Base-by-base conservation (phyloP, 2,329 filamentous ascomycete species). In the Trichoderma semiorbis region DNA sequence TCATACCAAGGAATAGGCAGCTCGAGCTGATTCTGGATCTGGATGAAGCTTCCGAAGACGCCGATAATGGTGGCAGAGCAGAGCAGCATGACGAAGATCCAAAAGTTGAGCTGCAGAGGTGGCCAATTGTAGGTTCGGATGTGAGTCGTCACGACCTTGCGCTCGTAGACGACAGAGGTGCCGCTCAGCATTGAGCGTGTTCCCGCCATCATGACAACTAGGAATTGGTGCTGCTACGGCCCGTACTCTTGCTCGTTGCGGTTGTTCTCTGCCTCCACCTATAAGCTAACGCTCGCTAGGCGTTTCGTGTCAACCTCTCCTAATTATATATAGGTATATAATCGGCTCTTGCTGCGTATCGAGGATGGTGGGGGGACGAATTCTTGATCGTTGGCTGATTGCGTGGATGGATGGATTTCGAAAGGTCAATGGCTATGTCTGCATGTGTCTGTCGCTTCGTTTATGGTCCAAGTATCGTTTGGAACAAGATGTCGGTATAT, bases 41-140 rank as follows among this genome's bases (percentile, higher is more conserved):
- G 82, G 72, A 91, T 84, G 74, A 92, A 91, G 24, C 83, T 85
- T 16, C 85, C 82, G 74, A 91, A 89, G 24, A 91, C 85, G 67
- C 90, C 90, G 53, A 92, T 83, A 73, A 91, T 87, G 68, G 85
- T 86, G 69, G 85, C 83, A 6, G 88, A 86, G 1, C 88, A 85
- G 5, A 89, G 83, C 12, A 92, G 82, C 86, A 92, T 91, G 75
- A 91, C 82, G 64, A 92, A 82, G 77, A 92, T 88, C 89, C 90
- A 91, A 65, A 91, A 80, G 77, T 91, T 91, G 72, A 92, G 84
- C 79, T 90, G 88, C 69, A 89, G 80, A n/a, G 88, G 88, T 21
- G 90, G 90, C 90, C 90, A 92, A 81, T 89, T 89, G 83, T 92
- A 92, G 55, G 86, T 86, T 77, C 88, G 87, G 5, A 89, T 79